Conservation (phyloP, 305 asterid genomes). For the Euphrasia arctica region DNA sequence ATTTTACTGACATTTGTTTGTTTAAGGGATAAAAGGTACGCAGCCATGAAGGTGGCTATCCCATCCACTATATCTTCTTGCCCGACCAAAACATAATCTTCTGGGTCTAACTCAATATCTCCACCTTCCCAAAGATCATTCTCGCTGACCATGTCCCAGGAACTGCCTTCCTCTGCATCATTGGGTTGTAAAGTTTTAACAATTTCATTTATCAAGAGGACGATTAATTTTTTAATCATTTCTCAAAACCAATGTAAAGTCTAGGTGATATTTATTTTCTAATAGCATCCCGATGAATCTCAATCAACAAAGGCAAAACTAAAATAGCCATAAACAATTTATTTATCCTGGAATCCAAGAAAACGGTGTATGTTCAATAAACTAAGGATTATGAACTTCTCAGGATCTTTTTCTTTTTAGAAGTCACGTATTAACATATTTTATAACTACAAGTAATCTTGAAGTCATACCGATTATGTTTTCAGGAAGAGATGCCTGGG, state of each 20-base stretch:
- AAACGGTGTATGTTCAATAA: neutral
- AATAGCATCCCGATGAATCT: constrained; percentile 15
- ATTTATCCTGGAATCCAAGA: constrained; percentile 8
- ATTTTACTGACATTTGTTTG: constrained; percentile 68
- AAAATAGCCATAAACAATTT: constrained; percentile 11
- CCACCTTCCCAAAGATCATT: constrained; percentile 91
- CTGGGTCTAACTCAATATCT: constrained; percentile 52
- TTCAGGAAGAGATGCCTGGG: constrained; percentile 66
- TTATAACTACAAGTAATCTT: constrained; percentile 16
- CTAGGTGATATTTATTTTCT: constrained; percentile 3
- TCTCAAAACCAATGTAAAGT: neutral
- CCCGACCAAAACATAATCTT: constrained; percentile 88
- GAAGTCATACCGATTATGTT: constrained; percentile 50
- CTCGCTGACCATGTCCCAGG: constrained; percentile 92
- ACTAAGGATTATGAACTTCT: neutral
- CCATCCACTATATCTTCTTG: constrained; percentile 98
- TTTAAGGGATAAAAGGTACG: constrained; percentile 78
- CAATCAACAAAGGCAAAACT: constrained; percentile 19
- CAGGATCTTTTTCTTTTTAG: neutral
- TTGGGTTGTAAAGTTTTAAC: constrained; percentile 23
- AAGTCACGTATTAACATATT: constrained; percentile 15
- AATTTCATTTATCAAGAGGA: constrained; percentile 10
- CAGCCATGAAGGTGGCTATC: constrained; percentile 99
- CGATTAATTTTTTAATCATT: neutral
- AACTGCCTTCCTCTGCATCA: constrained; percentile 76